Conservation (phyloP, 1,284 basidiomycete genomes). For the Irpex sp. region DNA sequence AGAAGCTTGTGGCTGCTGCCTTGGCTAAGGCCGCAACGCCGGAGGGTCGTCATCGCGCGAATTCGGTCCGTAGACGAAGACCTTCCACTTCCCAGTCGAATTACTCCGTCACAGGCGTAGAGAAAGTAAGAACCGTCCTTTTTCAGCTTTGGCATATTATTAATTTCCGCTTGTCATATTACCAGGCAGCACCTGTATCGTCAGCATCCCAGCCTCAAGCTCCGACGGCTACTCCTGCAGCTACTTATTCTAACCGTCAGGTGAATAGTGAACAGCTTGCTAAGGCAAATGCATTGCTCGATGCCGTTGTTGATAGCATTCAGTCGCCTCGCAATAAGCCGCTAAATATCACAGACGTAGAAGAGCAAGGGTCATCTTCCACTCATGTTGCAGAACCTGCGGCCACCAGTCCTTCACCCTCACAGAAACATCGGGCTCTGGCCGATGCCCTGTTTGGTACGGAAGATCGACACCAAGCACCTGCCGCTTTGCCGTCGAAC, state of each 20-base stretch:
- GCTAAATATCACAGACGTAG: conserved; percentile 16
- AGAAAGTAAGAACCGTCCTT: conserved; percentile 39
- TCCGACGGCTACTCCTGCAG: conserved; percentile 2
- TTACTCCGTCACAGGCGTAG: conserved; percentile 54
- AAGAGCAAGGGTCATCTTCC: conserved; percentile 24
- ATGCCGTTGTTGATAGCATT: conserved; percentile 68
- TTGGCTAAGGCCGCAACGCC: conserved; percentile 50
- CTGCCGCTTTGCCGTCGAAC: conserved; percentile 12
- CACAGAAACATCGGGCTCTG: conserved; percentile 64
- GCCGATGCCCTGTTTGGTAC: conserved; percentile 70
- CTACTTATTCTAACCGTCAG: conserved; percentile 16
- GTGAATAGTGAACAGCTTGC: conserved; percentile 32
- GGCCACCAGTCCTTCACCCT: conserved; percentile 41
- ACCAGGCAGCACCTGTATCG: conserved; percentile 38
- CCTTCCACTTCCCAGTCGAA: conserved; percentile 80
- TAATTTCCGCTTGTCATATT: conserved; percentile 34
- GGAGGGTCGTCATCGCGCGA: conserved; percentile 55
- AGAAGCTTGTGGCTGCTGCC: conserved; percentile 62
- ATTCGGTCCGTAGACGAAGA: conserved; percentile 52
- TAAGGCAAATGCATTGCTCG: conserved; percentile 62
- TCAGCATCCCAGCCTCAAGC: conserved; percentile 32
- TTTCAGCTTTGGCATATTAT: neutral
- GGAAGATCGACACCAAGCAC: conserved; percentile 35
- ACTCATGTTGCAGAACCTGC: conserved; percentile 24
- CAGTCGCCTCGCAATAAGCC: conserved; percentile 37